Evolutionary conservation across 345 rosid genomes (phyloP), one percentile per base, ranked within the genome.

Genomic region (Salix viminalis): DNA sequence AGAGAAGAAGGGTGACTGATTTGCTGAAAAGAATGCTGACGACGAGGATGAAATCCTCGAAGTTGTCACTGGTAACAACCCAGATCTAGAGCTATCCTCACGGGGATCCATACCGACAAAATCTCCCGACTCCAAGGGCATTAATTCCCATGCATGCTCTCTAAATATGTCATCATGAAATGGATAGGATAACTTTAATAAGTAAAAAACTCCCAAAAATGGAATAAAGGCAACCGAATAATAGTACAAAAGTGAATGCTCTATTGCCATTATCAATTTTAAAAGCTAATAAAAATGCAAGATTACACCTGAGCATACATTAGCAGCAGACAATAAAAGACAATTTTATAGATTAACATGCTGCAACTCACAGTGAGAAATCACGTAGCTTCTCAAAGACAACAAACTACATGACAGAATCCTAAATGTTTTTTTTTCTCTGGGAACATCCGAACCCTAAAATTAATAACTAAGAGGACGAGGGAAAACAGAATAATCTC

Each of bases 1-100:
- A 36, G 98, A 93, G 86, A 96, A 92, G 77, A 93, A 91, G 0
- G 98, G 97, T 0, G 97, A 95, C 76, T 96, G 99, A 67, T 89
- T 93, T 2, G 98, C 99, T 1, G 99, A 96, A 87, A 89, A 89
- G 87, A 93, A 93, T 81, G 89, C 88, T 4, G 98, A 92, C 1
- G 99, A 92, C 0, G 95, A 93, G 14, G 99, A 92, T 15, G 97
- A 92, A 94, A 92, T 84, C 79, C 94, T 86, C 1, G 82, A 73
- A 2, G 97, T 90, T 48, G 88, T 80, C 74, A 80, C 75, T 7
- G 90, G 92, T 39, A 90, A 75, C 0, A 84, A 82, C 26, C 85
- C 89, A 44, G 87, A 88, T 81, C 94, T 87, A 39, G 87, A 84
- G 78, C 92, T 95, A 80, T 91, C 96, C 81, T 88, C 97, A 82